Base-by-base conservation (phyloP, 768 basidiomycete species). In the Mycena venus region DNA sequence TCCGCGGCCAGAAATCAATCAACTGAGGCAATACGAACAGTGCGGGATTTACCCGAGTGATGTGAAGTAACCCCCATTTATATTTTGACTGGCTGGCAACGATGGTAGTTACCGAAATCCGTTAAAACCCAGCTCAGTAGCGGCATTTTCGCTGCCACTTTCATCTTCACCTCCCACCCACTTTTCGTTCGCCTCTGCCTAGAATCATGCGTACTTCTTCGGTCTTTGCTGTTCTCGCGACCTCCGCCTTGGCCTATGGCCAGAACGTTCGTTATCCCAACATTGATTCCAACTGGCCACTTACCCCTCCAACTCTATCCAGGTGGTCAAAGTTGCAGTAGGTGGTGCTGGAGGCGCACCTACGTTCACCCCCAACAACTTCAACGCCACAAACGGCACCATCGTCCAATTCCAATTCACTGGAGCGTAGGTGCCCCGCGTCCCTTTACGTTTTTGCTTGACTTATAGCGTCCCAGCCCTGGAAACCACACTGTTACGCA, bases 401-500 rank as follows among this genome's bases (percentile, higher is more conserved):
- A 38, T 71, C 4, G 55, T 71, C 2, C 19, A 36, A 4, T 71
- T 71, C 70, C 53, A 47, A 17, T 71, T 64, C 53, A 32, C 62
- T 8, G 70, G 70, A 42, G 10, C 31, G 60, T 62, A 42, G 25
- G 49, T 69, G 12, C 19, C 12, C 5, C 15, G 2, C 17, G 12
- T 15, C 2, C 15, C 23, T 25, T 14, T 23, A 14, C 0, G 11
- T 17, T 42, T 12, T 11, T 44, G 1, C 7, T 19, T 38, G 23
- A 29, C 31, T n/a, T 15, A 27, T 5, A 17, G 3, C 2, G 7
- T 49, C 4, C 8, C 25, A 71, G 63, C 15, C 70, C 70, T 11
- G 70, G 70, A 49, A 72, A 72, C 47, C 70, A 72, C 34, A 32
- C 63, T 10, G 70, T 72, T 3, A 72, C 70, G 0, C 70, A 72